Evolutionary conservation across 1,139 yeast genomes (phyloP).

Genomic region (Torulaspora globosa): DNA sequence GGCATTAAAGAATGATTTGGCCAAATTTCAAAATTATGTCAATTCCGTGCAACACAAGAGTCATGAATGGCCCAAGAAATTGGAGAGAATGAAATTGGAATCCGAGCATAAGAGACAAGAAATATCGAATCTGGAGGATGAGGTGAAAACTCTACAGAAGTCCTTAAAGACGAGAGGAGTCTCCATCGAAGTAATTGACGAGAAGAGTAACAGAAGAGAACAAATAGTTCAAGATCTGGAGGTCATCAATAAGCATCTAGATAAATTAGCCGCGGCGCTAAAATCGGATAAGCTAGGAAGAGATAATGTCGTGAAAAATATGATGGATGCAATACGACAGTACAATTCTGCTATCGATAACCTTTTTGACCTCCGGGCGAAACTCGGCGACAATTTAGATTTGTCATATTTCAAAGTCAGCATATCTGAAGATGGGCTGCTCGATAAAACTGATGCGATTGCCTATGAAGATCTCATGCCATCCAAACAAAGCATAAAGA

Average conservation of each 20-base stretch:
- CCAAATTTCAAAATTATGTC: slow-evolving; percentile 66
- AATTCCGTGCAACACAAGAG: slow-evolving; percentile 63
- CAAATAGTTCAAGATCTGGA: slow-evolving; percentile 56
- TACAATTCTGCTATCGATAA: slow-evolving; percentile 55
- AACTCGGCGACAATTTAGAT: slow-evolving; percentile 37
- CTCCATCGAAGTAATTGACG: slow-evolving; percentile 58
- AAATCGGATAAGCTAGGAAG: slow-evolving; percentile 48
- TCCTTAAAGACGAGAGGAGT: slow-evolving; percentile 54
- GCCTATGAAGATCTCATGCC: slow-evolving; percentile 36
- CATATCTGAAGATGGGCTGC: slow-evolving; percentile 33
- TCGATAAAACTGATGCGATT: slow-evolving; percentile 33
- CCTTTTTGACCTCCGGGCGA: slow-evolving; percentile 18
- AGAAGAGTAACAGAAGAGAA: slow-evolving; percentile 51
- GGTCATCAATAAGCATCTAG: slow-evolving; percentile 43
- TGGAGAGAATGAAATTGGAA: slow-evolving; percentile 55
- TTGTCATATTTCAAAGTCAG: slow-evolving; percentile 33
- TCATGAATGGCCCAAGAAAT: slow-evolving; percentile 56
- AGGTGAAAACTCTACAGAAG: slow-evolving; percentile 46
- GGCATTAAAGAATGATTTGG: slow-evolving; percentile 68
- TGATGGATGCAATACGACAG: slow-evolving; percentile 50
- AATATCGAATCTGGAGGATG: slow-evolving; percentile 43
- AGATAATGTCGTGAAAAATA: slow-evolving; percentile 46
- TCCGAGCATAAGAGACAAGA: slow-evolving; percentile 47
- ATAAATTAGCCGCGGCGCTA: slow-evolving; percentile 39
- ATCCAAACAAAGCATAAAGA: slow-evolving; percentile 8